phyloP scores from a whole-genome alignment of 2,329 filamentous ascomycete genomes.

The Fusarium sp. region DNA sequence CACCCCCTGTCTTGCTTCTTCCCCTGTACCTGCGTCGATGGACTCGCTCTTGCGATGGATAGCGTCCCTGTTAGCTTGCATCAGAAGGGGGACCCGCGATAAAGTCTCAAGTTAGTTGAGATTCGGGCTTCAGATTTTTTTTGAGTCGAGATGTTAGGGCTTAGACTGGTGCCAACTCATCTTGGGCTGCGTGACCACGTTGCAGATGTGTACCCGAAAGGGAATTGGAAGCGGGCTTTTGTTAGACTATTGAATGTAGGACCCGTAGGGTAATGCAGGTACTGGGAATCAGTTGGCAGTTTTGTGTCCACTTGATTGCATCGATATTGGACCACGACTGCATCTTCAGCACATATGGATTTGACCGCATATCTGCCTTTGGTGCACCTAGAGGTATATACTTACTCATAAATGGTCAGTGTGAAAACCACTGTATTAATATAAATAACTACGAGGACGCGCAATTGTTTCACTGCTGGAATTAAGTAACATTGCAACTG shows the following conservation, averaged over 20 bases:
- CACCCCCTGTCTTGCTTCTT: background rate
- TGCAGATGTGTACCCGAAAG: background rate
- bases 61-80: background rate
- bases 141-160: background rate
- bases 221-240: background rate
- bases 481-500: background rate
- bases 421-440: background rate
- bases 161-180: conserved; percentile 1
- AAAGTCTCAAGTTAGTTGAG: background rate
- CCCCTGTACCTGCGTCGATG: conserved; percentile 6
- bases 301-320: background rate
- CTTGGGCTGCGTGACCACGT: background rate
- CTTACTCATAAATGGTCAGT: background rate
- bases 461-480: background rate
- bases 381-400: too few species aligned
- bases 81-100: background rate
- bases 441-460: background rate
- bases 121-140: background rate
- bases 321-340: background rate
- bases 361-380: background rate
- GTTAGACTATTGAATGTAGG: background rate
- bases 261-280: background rate
- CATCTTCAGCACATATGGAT: background rate
- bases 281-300: background rate
- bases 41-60: background rate